Base-by-base conservation (phyloP, 257 asterid genomes). In the Solanum appendiculatum region DNA sequence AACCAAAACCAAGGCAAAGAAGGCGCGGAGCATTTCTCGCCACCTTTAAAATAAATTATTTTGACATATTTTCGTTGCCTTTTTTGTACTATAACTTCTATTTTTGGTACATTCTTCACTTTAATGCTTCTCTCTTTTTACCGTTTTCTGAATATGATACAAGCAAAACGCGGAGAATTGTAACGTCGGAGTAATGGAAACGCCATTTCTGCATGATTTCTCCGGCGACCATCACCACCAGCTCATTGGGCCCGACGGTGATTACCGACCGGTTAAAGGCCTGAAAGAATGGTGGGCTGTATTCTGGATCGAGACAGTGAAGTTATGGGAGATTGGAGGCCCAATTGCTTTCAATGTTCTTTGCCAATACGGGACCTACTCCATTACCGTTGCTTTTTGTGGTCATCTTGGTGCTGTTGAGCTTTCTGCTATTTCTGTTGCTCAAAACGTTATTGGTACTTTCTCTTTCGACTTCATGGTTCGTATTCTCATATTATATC, bases 381-480 rank as follows among this genome's bases (percentile, higher is more conserved):
- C 63, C n/a, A 54, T 54, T 54, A 54, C 63, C 10, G 63, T 54
- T 54, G 63, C 63, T 54, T 54, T 54, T 54, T 54, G 63, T 18
- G 63, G 63, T 54, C 63, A 54, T 54, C 63, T 54, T 54, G n/a
- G 63, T 54, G 63, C n/a, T 18, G 63, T 54, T 54, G n/a, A 54
- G n/a, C 63, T 54, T n/a, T 54, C n/a, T 54, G 63, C n/a, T 54
- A 18, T 54, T 54, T 54, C 63, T 54, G 63, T 54, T 54, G 63
- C 63, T 54, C 63, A 54, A 54, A 54, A 54, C 10, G 63, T 54
- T 18, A 54, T 54, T 54, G 63, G 63, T 18, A 54, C 63, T 54
- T 54, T 95, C 91, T 73, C 95, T 37, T 93, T 93, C 84, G 98
- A 98, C 29, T 92, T 94, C 88, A 77, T 95, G 97, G 97, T 94